Base-by-base conservation (phyloP, 805 yeast species). In the Candida berthetii region DNA sequence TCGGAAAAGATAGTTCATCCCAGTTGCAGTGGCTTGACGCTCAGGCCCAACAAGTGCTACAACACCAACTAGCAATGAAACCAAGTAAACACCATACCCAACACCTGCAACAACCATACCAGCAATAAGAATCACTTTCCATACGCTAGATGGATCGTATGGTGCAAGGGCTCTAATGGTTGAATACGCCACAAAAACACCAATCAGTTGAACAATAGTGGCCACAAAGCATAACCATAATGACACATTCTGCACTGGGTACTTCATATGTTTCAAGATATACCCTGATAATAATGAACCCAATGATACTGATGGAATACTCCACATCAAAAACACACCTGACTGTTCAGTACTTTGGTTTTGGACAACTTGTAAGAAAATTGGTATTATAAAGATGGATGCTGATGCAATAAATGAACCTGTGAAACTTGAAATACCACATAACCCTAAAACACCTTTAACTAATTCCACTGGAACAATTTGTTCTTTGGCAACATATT, bases 1-100 rank as follows among this genome's bases (percentile, higher is more conserved):
- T 41, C 72, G 57, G 45, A 67, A 66, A 39, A 68, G 51, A 42
- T 65, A 68, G 41, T 62, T 66, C 63, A 68, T 64, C 28, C 72
- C 69, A 3, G 69, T 66, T 15, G 67, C 68, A 6, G 64, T 47
- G 2, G 72, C 72, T 46, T 68, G 73, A 18, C 63, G 60, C 36
- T 60, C 58, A 19, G 55, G 43, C 9, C 71, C 71, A 19, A 64
- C 71, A 20, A 52, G 53, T 3, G 65, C 71, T 20, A 68, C 65
- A 14, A 59, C 64, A 29, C 63, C 48, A 16, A 68, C 54, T 40
- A 67, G 44, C 14, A 67, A 47, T 15, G 67, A 54, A 24, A 68
- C 72, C 20, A 65, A 39, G 35, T 61, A 61, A 29, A 58, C 50
- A 18, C 74, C 74, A 44, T 56, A 59, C 2, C 69, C 69, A 11